Percentiles rank a stretch among this genome's conserved stretches.
These are phyloP conservation scores for Haplographium delicatum DNA, from an alignment of 495 filamentous ascomycete species.

Conservation along the genomic window DNA sequence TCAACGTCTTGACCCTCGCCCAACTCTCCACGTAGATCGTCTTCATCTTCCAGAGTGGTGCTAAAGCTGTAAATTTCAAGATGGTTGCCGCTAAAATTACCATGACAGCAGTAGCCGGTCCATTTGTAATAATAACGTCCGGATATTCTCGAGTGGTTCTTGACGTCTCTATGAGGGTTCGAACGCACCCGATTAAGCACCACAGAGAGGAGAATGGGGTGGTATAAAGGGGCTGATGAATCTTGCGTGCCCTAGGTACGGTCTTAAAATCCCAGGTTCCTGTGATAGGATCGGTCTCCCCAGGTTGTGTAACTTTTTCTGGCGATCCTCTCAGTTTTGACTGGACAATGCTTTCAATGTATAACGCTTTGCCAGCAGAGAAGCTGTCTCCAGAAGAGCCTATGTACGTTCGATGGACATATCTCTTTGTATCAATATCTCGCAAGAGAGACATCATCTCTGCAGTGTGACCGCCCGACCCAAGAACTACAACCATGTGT, in stretches of 20 bases:
- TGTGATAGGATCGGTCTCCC: slow-evolving; percentile 14
- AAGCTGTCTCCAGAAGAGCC: slow-evolving; percentile 71
- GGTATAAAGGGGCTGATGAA: slow-evolving; percentile 72
- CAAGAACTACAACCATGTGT: slow-evolving; percentile 78
- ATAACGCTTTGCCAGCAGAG: slow-evolving; percentile 58
- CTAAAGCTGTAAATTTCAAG: slow-evolving; percentile 51
- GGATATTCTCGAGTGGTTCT: slow-evolving; percentile 33
- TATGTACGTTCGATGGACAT: slow-evolving; percentile 74
- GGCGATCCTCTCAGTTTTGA: slow-evolving; percentile 21
- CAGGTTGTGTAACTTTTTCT: slow-evolving; percentile 4
- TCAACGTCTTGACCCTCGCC: slow-evolving; percentile 74
- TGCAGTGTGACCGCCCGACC: slow-evolving; percentile 88
- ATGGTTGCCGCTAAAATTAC: slow-evolving; percentile 63
- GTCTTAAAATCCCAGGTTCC: slow-evolving; percentile 37
- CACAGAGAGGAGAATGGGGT: slow-evolving; percentile 54
- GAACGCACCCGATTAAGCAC: slow-evolving; percentile 48
- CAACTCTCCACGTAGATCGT: slow-evolving; percentile 88
- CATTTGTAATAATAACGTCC: slow-evolving; percentile 79
- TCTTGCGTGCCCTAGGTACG: slow-evolving; percentile 65
- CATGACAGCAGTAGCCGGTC: slow-evolving; percentile 81
- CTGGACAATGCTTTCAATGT: slow-evolving; percentile 50
- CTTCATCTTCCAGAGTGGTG: slow-evolving; percentile 43
- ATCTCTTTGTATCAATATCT: slow-evolving; percentile 35
- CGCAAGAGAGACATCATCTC: slow-evolving; percentile 84
- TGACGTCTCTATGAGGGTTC: slow-evolving; percentile 20